Evolutionary conservation across 441 rosid species (phyloP), one percentile per base, ranked within the genome.

Genomic region (Kokia cookei): DNA sequence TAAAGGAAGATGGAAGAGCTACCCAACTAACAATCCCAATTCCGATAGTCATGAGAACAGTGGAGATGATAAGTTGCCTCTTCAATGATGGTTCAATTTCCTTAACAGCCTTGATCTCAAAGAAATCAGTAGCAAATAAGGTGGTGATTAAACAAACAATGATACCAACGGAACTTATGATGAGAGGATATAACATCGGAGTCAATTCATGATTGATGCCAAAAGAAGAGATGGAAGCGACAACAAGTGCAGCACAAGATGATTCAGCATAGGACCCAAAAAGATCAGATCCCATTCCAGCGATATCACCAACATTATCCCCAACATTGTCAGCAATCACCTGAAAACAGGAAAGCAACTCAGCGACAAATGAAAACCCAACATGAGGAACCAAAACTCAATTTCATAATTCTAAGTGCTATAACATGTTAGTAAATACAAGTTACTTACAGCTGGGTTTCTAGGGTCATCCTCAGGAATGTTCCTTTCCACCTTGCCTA

Each of bases 271-370:
- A 95, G 19, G 98, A 95, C 3, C 99, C 99, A 73, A 93, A 95
- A 64, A 95, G 98, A 85, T 95, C 99, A 69, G 98, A 91, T 77
- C 99, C 98, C 97, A 93, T 95, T 61, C 98, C 97, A 77, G 99
- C 97, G 26, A 95, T 95, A 82, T 95, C 96, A 15, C 98, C 97
- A 73, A 93, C 95, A 78, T 95, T 93, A 73, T 95, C 99, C 82
- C 98, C 98, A 7, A 95, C 99, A 81, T 93, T 95, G 77, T 95
- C 99, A 48, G 99, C 97, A 84, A 93, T 95, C 55, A 95, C 92
- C 94, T 90, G 80, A 43, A 76, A 57, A 50, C 45, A 65, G 43
- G 17, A 54, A 59, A 59, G 64, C 40, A 59, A 59, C 64, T 59
- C 37, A 13, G 19, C 14, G 19, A 57, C 26, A 24, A 57, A 12